Percentiles rank a stretch among this genome's conserved stretches.
These are phyloP conservation scores for Cytospora paraplurivora DNA, from an alignment of 2,329 filamentous ascomycete genomes.

Conservation along the genomic window DNA sequence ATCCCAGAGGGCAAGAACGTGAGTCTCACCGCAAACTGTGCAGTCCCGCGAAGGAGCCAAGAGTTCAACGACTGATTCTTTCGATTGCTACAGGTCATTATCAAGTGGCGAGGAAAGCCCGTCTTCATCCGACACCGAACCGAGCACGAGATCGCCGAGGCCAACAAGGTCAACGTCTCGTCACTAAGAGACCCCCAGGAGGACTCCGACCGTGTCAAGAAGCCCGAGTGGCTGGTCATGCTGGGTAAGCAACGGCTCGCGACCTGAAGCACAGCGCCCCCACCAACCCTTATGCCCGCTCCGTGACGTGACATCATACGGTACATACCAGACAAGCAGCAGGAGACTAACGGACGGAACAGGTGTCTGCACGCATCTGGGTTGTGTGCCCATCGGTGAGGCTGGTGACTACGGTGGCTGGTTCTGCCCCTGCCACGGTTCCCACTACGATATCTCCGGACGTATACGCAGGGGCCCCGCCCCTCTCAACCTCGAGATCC, in stretches of 20 bases:
- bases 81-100: slow-evolving; percentile 70
- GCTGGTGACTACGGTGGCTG: slow-evolving; percentile 97
- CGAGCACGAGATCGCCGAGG: slow-evolving; percentile 87
- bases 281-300: not conserved
- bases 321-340: not conserved
- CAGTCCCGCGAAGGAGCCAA: not conserved
- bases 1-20: slow-evolving; percentile 99
- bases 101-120: slow-evolving; percentile 99
- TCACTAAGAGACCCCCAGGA: slow-evolving; percentile 86
- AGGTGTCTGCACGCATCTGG: slow-evolving; percentile 99
- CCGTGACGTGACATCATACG: slow-evolving; percentile 6
- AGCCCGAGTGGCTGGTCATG: slow-evolving; percentile 99
- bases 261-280: slow-evolving; percentile 38
- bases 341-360: slow-evolving; percentile 15
- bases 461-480: slow-evolving; percentile 97
- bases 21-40: slow-evolving; percentile 44
- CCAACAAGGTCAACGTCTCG: slow-evolving; percentile 83
- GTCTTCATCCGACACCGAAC: slow-evolving; percentile 99
- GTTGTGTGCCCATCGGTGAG: slow-evolving; percentile 98
- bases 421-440: slow-evolving; percentile 99
- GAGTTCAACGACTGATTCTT: slow-evolving; percentile 6
- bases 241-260: slow-evolving; percentile 63
- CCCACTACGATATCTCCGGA: slow-evolving; percentile 99
- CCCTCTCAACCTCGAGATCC: slow-evolving; percentile 95
- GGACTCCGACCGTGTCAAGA: slow-evolving; percentile 92